Evolutionary conservation across 2,329 filamentous ascomycete species (phyloP).

Genomic region (Xylariaceae sp.): DNA sequence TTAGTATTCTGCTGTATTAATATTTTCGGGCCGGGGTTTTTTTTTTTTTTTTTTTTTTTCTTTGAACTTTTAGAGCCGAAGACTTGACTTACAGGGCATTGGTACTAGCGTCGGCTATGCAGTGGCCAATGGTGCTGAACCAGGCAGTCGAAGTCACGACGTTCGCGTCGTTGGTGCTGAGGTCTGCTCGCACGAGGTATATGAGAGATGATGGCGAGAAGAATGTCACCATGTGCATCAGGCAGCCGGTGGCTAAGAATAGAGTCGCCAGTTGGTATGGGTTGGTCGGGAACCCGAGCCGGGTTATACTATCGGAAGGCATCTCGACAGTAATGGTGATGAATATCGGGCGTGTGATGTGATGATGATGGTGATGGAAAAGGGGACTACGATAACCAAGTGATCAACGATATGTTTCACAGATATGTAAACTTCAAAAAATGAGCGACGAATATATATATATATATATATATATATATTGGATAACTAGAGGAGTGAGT

Average conservation of each 20-base stretch:
- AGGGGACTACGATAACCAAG: no score
- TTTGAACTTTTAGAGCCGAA: background rate
- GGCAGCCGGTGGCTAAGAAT: constrained; percentile 4
- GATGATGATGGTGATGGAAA: background rate
- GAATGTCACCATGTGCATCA: constrained; percentile 2
- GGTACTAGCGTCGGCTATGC: constrained; percentile 1
- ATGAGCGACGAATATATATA: no score
- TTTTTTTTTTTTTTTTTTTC: background rate
- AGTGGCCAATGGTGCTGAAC: constrained; percentile 15
- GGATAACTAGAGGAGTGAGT: no score
- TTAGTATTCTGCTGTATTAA: background rate
- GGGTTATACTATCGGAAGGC: background rate
- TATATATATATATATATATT: no score
- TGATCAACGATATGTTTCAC: no score
- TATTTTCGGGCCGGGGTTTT: background rate
- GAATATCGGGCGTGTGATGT: background rate
- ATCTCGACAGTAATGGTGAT: background rate
- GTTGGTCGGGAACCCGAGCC: constrained; percentile 1
- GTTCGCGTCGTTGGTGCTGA: background rate
- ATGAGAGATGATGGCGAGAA: constrained; percentile 7
- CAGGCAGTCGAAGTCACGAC: constrained; percentile 8
- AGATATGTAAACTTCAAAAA: no score
- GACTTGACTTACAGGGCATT: constrained; percentile 7
- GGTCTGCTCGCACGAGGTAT: constrained; percentile 14
- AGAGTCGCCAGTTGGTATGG: constrained; percentile 10